Conservation (phyloP, 805 yeast genomes). For the Gaillardinia entomophila region DNA sequence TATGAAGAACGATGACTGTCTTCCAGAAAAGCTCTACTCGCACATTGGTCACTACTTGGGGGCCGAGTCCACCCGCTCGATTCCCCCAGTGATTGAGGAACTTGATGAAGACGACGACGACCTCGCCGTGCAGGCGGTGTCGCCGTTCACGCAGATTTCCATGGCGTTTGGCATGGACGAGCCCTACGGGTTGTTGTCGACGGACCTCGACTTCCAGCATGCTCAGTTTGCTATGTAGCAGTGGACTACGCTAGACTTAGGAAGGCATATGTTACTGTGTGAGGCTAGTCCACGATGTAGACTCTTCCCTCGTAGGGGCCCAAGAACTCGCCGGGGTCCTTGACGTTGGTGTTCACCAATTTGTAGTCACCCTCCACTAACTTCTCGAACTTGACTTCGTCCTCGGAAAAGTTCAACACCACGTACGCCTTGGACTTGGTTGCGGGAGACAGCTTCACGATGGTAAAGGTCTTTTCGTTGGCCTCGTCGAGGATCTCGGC, state of each 20-base stretch:
- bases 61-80: constrained; percentile 1
- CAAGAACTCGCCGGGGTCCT: constrained; percentile 19
- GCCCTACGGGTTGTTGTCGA: too few species aligned
- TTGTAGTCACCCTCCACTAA: constrained; percentile 19
- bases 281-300: constrained; percentile 19
- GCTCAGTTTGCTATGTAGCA: too few species aligned
- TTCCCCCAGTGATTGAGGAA: constrained; percentile 6
- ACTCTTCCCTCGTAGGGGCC: constrained; percentile 43
- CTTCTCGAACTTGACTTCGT: constrained; percentile 22
- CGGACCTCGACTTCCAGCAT: too few species aligned
- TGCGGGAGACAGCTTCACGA: constrained; percentile 27
- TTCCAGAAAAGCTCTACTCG: constrained; percentile 10
- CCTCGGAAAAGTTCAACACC: constrained; percentile 38
- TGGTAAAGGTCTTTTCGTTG: constrained; percentile 37
- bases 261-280: too few species aligned
- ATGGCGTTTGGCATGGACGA: constrained; percentile 7
- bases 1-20: constrained; percentile 12
- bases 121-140: not conserved
- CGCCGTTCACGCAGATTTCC: constrained; percentile 8
- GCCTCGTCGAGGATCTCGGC: constrained; percentile 40
- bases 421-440: constrained; percentile 19
- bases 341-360: constrained; percentile 27
- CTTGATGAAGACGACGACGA: constrained; percentile 2
- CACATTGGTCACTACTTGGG: constrained; percentile 4
- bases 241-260: too few species aligned